Conservation (phyloP, 2,329 filamentous ascomycete species). For the Monosporascus sp. region DNA sequence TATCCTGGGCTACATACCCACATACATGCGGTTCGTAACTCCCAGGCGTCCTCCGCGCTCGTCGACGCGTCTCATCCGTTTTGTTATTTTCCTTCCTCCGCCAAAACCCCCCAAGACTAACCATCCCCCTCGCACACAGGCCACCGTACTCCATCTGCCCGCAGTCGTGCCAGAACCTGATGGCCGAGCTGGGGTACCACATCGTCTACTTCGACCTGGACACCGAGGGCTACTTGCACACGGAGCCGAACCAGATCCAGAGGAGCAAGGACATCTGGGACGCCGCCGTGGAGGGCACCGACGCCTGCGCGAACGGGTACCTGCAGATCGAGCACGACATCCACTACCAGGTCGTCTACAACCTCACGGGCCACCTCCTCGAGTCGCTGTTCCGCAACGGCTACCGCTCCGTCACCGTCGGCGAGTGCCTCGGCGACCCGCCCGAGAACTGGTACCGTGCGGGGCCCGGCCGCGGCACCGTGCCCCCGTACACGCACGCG, state of each 20-base stretch:
- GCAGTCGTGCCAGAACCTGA: constrained; percentile 19
- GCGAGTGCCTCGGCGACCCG: constrained; percentile 49
- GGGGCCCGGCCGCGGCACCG: constrained; percentile 19
- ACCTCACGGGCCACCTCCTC: constrained; percentile 41
- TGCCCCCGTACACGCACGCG: constrained; percentile 21
- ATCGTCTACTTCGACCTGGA: constrained; percentile 27
- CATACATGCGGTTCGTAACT: constrained; percentile 25
- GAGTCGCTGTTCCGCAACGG: constrained; percentile 36
- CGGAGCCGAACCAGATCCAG: constrained; percentile 27
- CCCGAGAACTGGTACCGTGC: constrained; percentile 48
- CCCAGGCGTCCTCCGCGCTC: no score
- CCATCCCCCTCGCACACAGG: constrained; percentile 7
- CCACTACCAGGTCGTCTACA: constrained; percentile 40
- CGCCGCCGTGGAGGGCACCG: constrained; percentile 24
- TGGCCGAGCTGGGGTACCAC: constrained; percentile 26
- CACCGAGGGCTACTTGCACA: constrained; percentile 28
- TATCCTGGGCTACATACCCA: constrained; percentile 29
- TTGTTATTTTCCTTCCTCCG: no score
- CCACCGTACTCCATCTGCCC: constrained; percentile 29
- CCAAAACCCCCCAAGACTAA: background rate
- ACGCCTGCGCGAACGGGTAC: constrained; percentile 23
- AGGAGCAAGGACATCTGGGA: constrained; percentile 33
- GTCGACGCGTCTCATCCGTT: no score
- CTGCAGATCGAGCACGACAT: constrained; percentile 42
- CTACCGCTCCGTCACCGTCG: constrained; percentile 45